phyloP scores from a whole-genome alignment of 2,329 filamentous ascomycete species.

The Fusarium floridanum region DNA sequence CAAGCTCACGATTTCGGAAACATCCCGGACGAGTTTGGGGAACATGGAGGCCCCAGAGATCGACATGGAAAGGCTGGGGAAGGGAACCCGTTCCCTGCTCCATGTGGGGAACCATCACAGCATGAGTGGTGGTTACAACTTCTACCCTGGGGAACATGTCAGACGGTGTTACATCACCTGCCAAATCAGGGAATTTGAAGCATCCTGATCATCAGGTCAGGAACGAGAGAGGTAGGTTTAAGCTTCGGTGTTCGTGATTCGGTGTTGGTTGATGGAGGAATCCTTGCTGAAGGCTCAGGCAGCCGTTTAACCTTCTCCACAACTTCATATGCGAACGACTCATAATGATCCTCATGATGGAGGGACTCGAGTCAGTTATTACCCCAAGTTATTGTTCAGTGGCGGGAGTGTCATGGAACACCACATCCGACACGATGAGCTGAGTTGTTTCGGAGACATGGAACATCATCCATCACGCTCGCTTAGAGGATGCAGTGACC shows the following conservation, averaged over 20 bases:
- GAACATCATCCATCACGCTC: not conserved
- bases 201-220: not conserved
- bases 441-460: not conserved
- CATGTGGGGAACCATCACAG: conserved; percentile 4
- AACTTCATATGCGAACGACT: not conserved
- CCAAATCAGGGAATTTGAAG: conserved; percentile 5
- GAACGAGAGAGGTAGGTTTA: not conserved
- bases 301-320: not conserved
- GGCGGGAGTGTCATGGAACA: not conserved
- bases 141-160: not conserved
- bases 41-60: conserved; percentile 9
- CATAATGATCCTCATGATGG: not conserved
- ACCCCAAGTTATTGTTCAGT: not conserved
- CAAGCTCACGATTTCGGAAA: not conserved
- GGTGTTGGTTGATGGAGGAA: not conserved
- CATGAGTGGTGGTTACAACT: conserved; percentile 4
- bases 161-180: not conserved
- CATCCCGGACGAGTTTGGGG: not conserved
- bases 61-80: not conserved
- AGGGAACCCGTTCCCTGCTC: not conserved
- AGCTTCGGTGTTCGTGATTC: not conserved
- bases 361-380: not conserved
- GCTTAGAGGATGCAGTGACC: not conserved
- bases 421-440: not conserved
- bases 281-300: not conserved